Evolutionary conservation across 805 yeast genomes (phyloP), one percentile per base, ranked within the genome.

Genomic region (Ogataea methanolica): DNA sequence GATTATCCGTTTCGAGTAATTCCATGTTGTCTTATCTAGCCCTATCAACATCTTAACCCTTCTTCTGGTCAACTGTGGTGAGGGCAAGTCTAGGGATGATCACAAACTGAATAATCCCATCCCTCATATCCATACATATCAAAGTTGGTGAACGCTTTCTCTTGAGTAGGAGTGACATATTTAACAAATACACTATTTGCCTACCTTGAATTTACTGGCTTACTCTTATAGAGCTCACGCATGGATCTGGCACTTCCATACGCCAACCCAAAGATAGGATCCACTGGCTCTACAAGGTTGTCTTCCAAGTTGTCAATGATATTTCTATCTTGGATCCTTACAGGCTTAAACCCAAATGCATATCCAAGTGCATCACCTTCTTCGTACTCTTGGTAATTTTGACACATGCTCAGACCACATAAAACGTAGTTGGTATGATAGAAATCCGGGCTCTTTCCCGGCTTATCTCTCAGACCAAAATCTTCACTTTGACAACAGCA

Each of bases 391-490:
- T 72, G 74, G 16, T 51, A 45, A 55, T 81, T 70, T 54, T 82
- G 86, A 16, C 80, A 71, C 41, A 74, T 68, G 41, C 88, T 78
- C 29, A 92, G 68, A 0, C 99, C 99, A 46, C 85, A 68, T 2
- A 91, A 68, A 0, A 83, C 81, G 62, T 94, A 94, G 61, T 91
- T 89, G 1, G 97, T 84, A 60, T 94, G 99, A 65, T 94, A 94
- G 49, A 83, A 85, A 63, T 94, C 99, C 0, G 94, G 82, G 6
- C 65, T 56, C 51, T 76, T 79, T 1, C 88, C 88, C 0, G 98
- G 98, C 63, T 94, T 94, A 63, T 94, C 99, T 41, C 83, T 67
- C 19, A 94, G 69, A 0, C 99, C 99, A 2, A 58, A 59, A 14
- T 66, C 59, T 0, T 58, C 59, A 14, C 72, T 69, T 66, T 94